These are phyloP conservation scores for Ceratocystis huliohia DNA, from an alignment of 2,329 filamentous ascomycete species.

Conservation along the genomic window DNA sequence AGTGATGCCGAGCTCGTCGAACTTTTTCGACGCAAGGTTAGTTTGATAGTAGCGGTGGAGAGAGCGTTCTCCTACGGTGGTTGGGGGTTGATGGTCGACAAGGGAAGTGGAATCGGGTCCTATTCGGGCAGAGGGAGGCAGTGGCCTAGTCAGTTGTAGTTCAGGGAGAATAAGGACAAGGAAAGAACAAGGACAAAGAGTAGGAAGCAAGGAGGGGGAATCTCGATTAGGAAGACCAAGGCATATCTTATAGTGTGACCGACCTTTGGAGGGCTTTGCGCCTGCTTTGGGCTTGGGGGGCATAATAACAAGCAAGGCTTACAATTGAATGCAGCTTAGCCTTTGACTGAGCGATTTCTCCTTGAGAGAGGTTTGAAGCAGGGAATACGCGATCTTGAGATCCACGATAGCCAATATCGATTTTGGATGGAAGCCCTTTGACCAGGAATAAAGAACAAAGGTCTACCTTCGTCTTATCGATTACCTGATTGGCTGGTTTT, in stretches of 20 bases:
- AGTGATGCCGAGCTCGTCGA: constrained; percentile 35
- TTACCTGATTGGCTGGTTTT: neutral
- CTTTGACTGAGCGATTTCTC: neutral
- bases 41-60: constrained; percentile 37
- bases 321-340: constrained; percentile 1
- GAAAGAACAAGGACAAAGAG: neutral
- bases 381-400: neutral
- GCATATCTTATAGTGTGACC: neutral
- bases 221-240: neutral
- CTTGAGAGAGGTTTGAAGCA: neutral
- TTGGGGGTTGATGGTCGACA: constrained; percentile 25
- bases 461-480: neutral
- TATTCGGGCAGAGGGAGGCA: constrained; percentile 20
- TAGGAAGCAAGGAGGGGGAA: neutral
- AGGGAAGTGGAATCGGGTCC: constrained; percentile 26
- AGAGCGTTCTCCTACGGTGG: constrained; percentile 39
- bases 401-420: neutral
- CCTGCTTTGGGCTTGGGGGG: constrained; percentile 30
- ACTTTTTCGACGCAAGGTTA: constrained; percentile 37
- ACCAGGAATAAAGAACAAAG: neutral
- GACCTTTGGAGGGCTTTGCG: constrained; percentile 27
- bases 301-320: constrained; percentile 25
- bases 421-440: neutral
- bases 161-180: neutral
- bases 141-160: neutral